phyloP scores from a whole-genome alignment of 306 rosid species.

The Elaeagnus macrophylla region DNA sequence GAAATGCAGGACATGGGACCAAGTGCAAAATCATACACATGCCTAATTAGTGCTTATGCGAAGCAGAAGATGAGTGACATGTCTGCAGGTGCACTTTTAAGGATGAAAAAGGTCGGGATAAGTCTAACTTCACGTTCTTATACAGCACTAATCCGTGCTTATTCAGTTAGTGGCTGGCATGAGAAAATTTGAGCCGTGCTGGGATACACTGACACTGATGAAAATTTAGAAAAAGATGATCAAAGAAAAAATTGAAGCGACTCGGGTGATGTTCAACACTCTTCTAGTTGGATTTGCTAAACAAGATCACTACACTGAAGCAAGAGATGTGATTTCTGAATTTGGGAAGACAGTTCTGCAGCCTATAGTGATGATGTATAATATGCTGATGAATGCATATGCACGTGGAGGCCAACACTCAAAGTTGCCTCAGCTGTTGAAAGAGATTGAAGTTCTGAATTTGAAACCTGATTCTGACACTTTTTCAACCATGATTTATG shows the following conservation, averaged over 20 bases:
- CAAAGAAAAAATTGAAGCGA: constrained; percentile 51
- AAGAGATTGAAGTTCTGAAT: constrained; percentile 59
- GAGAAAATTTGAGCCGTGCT: constrained; percentile 76
- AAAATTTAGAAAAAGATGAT: constrained; percentile 72
- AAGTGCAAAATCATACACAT: constrained; percentile 62
- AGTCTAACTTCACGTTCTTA: constrained; percentile 68
- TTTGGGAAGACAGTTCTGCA: constrained; percentile 60
- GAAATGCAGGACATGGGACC: constrained; percentile 85
- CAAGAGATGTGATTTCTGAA: constrained; percentile 67
- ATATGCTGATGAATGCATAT: constrained; percentile 79
- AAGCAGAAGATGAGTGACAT: constrained; percentile 67
- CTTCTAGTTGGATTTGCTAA: constrained; percentile 85
- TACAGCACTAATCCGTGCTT: constrained; percentile 81
- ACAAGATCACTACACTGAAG: constrained; percentile 70
- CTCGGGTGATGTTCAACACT: constrained; percentile 55
- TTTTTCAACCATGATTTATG: constrained; percentile 74
- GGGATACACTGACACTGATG: constrained; percentile 68
- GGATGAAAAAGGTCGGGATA: constrained; percentile 75
- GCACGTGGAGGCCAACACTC: constrained; percentile 76
- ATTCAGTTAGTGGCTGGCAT: constrained; percentile 67
- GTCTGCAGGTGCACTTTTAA: constrained; percentile 79
- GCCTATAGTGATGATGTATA: constrained; percentile 72
- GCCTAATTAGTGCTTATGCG: constrained; percentile 81
- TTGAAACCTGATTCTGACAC: constrained; percentile 76
- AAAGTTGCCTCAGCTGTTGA: constrained; percentile 65